phyloP scores from a whole-genome alignment of 495 filamentous ascomycete species.

The Pyrenula massariospora region DNA sequence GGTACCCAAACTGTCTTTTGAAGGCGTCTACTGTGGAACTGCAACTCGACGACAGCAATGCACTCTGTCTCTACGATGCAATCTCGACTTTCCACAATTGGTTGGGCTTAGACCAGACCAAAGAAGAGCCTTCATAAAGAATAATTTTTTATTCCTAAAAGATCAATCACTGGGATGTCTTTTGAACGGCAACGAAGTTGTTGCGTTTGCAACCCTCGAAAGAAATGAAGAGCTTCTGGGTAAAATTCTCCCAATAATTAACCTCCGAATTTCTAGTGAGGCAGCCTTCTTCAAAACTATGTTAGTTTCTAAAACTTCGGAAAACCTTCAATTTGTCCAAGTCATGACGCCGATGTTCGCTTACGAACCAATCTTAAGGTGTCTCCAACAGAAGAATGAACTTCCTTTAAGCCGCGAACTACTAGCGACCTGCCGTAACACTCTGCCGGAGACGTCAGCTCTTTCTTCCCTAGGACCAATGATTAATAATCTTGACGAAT shows the following conservation, averaged over 20 bases:
- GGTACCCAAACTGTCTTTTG: conserved; percentile 17
- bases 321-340: conserved; percentile 29
- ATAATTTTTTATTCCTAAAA: conserved; percentile 38
- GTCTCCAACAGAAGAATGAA: conserved; percentile 43
- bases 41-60: conserved; percentile 21
- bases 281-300: conserved; percentile 29
- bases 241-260: conserved; percentile 31
- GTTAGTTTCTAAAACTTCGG: conserved; percentile 19
- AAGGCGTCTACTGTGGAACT: conserved; percentile 16
- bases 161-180: conserved; percentile 54
- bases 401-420: conserved; percentile 41
- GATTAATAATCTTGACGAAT: too few species aligned
- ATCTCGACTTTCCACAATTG: conserved; percentile 32
- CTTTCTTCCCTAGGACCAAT: too few species aligned
- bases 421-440: too few species aligned
- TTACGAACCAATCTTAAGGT: conserved; percentile 55
- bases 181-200: conserved; percentile 31
- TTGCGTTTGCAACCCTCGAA: conserved; percentile 52
- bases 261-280: conserved; percentile 37
- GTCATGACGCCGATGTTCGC: conserved; percentile 59
- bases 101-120: conserved; percentile 9
- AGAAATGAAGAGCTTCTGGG: conserved; percentile 42
- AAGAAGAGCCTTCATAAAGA: conserved; percentile 32
- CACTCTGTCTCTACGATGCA: conserved; percentile 30
- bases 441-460: too few species aligned